A percentile compares a stretch with the other conserved stretches of the same genome.
Conservation (phyloP, 768 basidiomycete species). For the Russula virescens region DNA sequence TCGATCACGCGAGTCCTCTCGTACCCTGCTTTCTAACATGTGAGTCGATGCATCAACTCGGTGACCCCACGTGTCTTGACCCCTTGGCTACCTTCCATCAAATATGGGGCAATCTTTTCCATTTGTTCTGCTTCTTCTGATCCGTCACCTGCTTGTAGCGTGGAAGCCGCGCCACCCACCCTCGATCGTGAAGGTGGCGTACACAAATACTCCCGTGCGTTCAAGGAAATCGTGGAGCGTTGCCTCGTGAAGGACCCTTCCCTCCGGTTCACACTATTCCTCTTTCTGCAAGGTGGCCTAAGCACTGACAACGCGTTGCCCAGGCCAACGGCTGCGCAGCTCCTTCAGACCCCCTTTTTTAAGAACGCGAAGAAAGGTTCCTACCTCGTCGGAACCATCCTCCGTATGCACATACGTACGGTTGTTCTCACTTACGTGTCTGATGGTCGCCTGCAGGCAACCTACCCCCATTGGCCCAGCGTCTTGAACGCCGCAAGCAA, state of each 20-base stretch:
- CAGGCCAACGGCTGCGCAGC: slow-evolving; percentile 71
- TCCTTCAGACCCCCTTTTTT: slow-evolving; percentile 79
- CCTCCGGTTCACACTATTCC: slow-evolving; percentile 44
- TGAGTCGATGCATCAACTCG: slow-evolving; percentile 29
- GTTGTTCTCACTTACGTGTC: neutral
- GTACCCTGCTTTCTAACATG: slow-evolving; percentile 72
- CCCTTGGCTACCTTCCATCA: neutral
- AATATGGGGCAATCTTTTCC: neutral
- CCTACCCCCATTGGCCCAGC: slow-evolving; percentile 63
- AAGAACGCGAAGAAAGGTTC: slow-evolving; percentile 70
- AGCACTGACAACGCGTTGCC: neutral
- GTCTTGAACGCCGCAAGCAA: slow-evolving; percentile 61
- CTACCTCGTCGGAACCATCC: slow-evolving; percentile 70
- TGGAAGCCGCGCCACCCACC: slow-evolving; percentile 72
- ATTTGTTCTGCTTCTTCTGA: neutral
- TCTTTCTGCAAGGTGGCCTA: neutral
- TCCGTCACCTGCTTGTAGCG: slow-evolving; percentile 36
- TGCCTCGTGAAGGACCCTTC: slow-evolving; percentile 85
- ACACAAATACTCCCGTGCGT: slow-evolving; percentile 70
- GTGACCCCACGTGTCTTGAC: neutral
- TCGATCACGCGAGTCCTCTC: slow-evolving; percentile 67
- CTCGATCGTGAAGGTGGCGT: slow-evolving; percentile 67
- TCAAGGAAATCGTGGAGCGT: slow-evolving; percentile 76
- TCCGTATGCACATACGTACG: slow-evolving; percentile 40
- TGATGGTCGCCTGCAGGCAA: slow-evolving; percentile 37